Evolutionary conservation across 148 eudicot genomes (phyloP).

Genomic region (Cornus florida): DNA sequence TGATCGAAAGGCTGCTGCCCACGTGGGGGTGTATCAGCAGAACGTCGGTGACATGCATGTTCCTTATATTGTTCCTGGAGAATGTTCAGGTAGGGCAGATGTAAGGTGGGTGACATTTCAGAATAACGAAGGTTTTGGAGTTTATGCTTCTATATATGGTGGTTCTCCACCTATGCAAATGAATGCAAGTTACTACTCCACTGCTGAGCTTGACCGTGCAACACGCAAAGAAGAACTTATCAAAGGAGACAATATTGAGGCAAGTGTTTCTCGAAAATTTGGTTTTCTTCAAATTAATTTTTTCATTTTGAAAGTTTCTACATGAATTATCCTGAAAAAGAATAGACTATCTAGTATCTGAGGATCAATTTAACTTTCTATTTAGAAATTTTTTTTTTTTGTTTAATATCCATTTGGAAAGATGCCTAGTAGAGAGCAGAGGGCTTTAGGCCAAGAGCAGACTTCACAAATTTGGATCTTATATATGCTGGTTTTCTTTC

Average conservation of each 20-base stretch:
- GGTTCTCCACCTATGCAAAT: constrained; percentile 92
- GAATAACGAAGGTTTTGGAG: constrained; percentile 60
- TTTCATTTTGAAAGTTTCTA: neutral
- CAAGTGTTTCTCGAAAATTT: constrained; percentile 6
- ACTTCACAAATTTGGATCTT: too few species aligned
- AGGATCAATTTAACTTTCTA: neutral
- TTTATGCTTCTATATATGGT: constrained; percentile 68
- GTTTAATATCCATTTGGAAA: neutral
- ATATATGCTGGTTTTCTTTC: too few species aligned
- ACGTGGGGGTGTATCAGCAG: constrained; percentile 65
- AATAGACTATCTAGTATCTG: neutral
- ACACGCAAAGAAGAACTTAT: constrained; percentile 78
- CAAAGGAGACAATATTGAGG: constrained; percentile 83
- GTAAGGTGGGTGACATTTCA: constrained; percentile 89
- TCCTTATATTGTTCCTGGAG: constrained; percentile 90
- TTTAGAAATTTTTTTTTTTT: neutral
- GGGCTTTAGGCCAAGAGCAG: too few species aligned
- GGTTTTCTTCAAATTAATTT: neutral
- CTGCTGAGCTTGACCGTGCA: constrained; percentile 76
- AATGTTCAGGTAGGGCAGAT: constrained; percentile 90
- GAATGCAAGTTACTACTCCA: constrained; percentile 85
- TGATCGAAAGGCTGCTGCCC: constrained; percentile 88
- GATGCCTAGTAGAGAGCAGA: too few species aligned
- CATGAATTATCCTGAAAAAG: neutral
- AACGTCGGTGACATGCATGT: constrained; percentile 83